These are phyloP conservation scores for Sutorius australiensis DNA, from an alignment of 768 basidiomycete species.

Conservation along the genomic window DNA sequence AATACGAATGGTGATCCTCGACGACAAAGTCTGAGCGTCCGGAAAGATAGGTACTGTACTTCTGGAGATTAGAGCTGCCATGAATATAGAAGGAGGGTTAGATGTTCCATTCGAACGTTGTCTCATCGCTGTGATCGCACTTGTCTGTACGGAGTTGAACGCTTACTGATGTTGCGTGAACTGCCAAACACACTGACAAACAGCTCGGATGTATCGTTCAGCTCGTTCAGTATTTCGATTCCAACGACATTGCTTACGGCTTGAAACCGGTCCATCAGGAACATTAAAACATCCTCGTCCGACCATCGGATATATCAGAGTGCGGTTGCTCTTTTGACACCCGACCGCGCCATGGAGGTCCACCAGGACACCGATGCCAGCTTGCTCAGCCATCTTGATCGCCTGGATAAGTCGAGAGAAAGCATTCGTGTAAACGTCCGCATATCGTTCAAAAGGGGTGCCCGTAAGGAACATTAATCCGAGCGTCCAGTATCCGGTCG, in stretches of 20 bases:
- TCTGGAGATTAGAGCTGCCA: constrained; percentile 56
- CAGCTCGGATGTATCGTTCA: constrained; percentile 45
- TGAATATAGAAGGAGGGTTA: constrained; percentile 63
- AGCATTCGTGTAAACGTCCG: constrained; percentile 42
- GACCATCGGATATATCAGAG: constrained; percentile 38
- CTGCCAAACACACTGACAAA: constrained; percentile 14
- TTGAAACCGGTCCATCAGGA: constrained; percentile 30
- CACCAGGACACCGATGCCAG: constrained; percentile 47
- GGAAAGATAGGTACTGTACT: constrained; percentile 40
- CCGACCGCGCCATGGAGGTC: constrained; percentile 55
- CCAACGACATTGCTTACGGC: constrained; percentile 52
- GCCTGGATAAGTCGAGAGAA: constrained; percentile 36
- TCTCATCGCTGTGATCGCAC: constrained; percentile 21
- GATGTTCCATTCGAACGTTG: constrained; percentile 20
- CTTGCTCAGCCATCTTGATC: constrained; percentile 39
- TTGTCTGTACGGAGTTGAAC: constrained; percentile 8
- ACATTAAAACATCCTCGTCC: constrained; percentile 38
- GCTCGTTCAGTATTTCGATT: constrained; percentile 57
- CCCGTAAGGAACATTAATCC: constrained; percentile 30
- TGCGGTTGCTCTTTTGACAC: constrained; percentile 40
- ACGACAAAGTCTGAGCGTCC: constrained; percentile 58
- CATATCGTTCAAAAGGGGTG: constrained; percentile 37
- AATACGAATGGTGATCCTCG: constrained; percentile 72
- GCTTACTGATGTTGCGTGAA: background rate
- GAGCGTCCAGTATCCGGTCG: constrained; percentile 52